phyloP scores from a whole-genome alignment of 1,284 basidiomycete species.

The Inonotus obliquus region DNA sequence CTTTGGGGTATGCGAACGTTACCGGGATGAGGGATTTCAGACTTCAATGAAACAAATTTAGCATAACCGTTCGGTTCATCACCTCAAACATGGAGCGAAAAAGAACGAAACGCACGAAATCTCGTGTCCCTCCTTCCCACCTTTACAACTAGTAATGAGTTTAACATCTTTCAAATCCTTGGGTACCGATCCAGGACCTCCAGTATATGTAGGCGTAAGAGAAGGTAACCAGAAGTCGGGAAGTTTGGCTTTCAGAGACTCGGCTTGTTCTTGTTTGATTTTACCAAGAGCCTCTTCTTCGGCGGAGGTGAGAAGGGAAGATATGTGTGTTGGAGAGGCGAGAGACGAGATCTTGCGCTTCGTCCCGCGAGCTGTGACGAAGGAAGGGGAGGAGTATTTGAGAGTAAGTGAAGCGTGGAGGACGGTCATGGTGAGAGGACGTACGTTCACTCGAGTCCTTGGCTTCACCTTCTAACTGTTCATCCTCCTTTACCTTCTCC shows the following conservation, averaged over 20 bases:
- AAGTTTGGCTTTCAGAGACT: conserved; percentile 78
- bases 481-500: conserved; percentile 18
- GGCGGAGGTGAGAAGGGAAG: conserved; percentile 68
- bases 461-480: neutral
- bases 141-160: conserved; percentile 81
- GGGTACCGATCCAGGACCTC: conserved; percentile 46
- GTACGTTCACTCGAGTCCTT: conserved; percentile 30
- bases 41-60: conserved; percentile 31
- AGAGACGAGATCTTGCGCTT: conserved; percentile 66
- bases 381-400: neutral
- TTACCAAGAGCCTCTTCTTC: conserved; percentile 78
- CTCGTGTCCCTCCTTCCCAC: conserved; percentile 67
- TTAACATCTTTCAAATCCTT: conserved; percentile 73
- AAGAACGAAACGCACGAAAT: conserved; percentile 54
- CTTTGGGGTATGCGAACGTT: conserved; percentile 55
- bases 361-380: conserved; percentile 43
- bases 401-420: no score
- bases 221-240: conserved; percentile 95
- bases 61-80: neutral
- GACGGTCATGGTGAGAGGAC: conserved; percentile 24
- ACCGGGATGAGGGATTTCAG: conserved; percentile 76
- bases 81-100: neutral
- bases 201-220: conserved; percentile 75
- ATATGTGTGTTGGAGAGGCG: conserved; percentile 68
- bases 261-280: conserved; percentile 83